A percentile compares a stretch with the other conserved stretches of the same genome.
Evolutionary conservation across 306 rosid species (phyloP).

Genomic region (Abrus precatorius): DNA sequence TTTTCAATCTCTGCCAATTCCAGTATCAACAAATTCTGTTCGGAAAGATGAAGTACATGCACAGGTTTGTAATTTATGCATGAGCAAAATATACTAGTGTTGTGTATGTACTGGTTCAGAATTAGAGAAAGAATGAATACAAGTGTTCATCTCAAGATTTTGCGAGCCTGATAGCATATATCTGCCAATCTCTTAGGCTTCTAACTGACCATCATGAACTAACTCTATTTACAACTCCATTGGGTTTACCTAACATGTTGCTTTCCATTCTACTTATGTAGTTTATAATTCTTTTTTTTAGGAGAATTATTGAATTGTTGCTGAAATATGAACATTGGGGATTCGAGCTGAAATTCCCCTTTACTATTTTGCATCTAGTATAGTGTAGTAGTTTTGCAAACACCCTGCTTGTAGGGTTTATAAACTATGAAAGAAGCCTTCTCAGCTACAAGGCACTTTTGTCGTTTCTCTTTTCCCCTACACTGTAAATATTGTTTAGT

Average conservation of each 20-base stretch:
- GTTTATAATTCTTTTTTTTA: background rate
- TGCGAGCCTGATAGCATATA: no score
- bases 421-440: background rate
- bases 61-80: slow-evolving; percentile 58
- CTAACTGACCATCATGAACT: no score
- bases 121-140: no score
- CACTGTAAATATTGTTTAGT: background rate
- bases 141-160: no score
- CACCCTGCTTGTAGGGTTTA: background rate
- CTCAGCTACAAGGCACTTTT: background rate
- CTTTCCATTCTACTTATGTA: background rate
- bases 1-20: slow-evolving; percentile 62
- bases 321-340: background rate
- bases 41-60: slow-evolving; percentile 80
- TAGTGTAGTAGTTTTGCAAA: background rate
- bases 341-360: background rate
- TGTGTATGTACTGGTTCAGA: no score
- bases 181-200: no score
- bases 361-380: background rate
- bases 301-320: background rate
- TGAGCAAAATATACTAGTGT: background rate
- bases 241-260: background rate
- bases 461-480: background rate
- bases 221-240: background rate
- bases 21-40: slow-evolving; percentile 54